Evolutionary conservation across 1,284 basidiomycete genomes (phyloP).

Genomic region (Limonomyces culmigenus): DNA sequence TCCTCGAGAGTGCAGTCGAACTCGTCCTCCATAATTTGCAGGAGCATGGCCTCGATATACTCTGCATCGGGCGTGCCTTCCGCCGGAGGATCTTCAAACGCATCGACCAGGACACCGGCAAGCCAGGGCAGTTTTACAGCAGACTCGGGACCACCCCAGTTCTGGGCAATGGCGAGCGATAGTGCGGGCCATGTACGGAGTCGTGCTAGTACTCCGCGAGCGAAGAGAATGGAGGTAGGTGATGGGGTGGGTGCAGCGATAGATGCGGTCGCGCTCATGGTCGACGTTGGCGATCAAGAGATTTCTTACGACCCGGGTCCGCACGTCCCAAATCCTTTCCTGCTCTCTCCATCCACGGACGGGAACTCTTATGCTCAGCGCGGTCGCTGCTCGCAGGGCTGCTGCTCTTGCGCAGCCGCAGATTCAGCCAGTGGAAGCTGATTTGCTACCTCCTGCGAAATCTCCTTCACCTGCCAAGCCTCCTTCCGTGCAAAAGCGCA

Average conservation of each 20-base stretch:
- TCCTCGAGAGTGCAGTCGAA: conserved; percentile 75
- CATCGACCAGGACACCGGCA: conserved; percentile 67
- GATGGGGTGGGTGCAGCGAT: no score
- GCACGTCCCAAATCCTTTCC: no score
- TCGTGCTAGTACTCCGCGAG: conserved; percentile 66
- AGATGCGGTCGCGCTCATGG: no score
- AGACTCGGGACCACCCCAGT: conserved; percentile 67
- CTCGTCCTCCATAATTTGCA: conserved; percentile 72
- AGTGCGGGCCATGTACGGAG: conserved; percentile 72
- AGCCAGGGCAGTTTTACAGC: conserved; percentile 68
- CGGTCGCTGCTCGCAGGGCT: conserved; percentile 43
- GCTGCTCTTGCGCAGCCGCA: conserved; percentile 17
- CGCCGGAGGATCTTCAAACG: conserved; percentile 37
- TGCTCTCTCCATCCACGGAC: no score
- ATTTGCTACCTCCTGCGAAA: conserved; percentile 3
- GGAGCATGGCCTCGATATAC: conserved; percentile 63
- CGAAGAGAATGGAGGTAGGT: conserved; percentile 72
- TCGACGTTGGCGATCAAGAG: no score
- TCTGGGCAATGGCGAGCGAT: conserved; percentile 64
- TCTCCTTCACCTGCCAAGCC: conserved; percentile 6
- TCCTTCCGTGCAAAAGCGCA: conserved; percentile 2
- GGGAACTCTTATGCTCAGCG: conserved; percentile 40
- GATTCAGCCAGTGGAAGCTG: conserved; percentile 5
- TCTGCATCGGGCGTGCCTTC: conserved; percentile 44
- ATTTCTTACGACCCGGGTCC: no score